A percentile compares a stretch with the other conserved stretches of the same genome.
Conservation (phyloP, 345 rosid species). For the Linum lewisii region DNA sequence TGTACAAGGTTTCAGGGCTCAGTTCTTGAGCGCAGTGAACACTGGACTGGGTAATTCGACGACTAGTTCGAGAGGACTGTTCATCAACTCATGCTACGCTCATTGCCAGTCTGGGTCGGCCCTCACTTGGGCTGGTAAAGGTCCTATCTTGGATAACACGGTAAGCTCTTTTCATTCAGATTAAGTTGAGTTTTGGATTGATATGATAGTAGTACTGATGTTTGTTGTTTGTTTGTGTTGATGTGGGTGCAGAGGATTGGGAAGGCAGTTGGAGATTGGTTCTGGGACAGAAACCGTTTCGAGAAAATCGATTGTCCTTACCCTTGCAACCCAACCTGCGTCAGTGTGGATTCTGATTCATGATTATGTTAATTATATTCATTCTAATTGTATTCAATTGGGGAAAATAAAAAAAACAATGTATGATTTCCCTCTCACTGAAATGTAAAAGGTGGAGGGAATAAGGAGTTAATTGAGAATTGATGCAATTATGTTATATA, state of each 20-base stretch:
- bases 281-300: slow-evolving; percentile 12
- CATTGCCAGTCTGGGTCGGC: slow-evolving; percentile 24
- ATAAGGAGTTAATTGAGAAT: too few relatives aligned
- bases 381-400: too few relatives aligned
- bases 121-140: slow-evolving; percentile 12
- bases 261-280: slow-evolving; percentile 32
- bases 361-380: neutral
- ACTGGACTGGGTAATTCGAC: slow-evolving; percentile 10
- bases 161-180: slow-evolving; percentile 4
- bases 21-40: slow-evolving; percentile 19
- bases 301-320: slow-evolving; percentile 20
- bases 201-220: too few relatives aligned
- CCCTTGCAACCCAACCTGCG: slow-evolving; percentile 30
- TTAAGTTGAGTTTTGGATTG: too few relatives aligned
- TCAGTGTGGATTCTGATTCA: slow-evolving; percentile 17
- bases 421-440: too few relatives aligned
- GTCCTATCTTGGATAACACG: slow-evolving; percentile 12
- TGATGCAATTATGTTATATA: too few relatives aligned
- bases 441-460: too few relatives aligned
- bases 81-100: slow-evolving; percentile 19
- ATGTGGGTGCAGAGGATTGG: slow-evolving; percentile 23
- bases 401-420: too few relatives aligned
- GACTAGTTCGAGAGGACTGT: slow-evolving; percentile 8
- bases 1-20: slow-evolving; percentile 20
- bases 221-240: neutral